Evolutionary conservation across 73 alveolate genomes (phyloP).

Genomic region (Paramecium tetraurelia): DNA sequence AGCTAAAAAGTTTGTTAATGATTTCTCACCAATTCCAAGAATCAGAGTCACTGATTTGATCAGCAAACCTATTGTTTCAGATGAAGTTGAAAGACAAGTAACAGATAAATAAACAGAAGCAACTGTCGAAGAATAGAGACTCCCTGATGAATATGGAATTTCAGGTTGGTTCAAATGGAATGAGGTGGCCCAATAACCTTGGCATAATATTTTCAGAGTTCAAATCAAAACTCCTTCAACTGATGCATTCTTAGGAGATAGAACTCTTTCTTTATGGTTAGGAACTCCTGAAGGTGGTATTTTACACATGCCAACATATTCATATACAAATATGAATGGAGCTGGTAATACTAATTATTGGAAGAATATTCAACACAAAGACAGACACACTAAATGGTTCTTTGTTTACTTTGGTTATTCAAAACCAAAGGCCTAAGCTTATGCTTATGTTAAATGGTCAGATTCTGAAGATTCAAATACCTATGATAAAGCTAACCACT

Average conservation of each 20-base stretch:
- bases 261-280: neutral
- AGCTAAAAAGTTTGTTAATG: neutral
- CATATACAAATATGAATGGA: conserved; percentile 19
- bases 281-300: conserved; percentile 33
- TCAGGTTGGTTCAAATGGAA: conserved; percentile 47
- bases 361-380: conserved; percentile 15
- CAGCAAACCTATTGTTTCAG: neutral
- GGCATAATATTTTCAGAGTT: conserved; percentile 57
- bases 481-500: conserved; percentile 46
- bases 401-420: conserved; percentile 33
- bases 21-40: neutral
- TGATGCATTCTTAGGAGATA: conserved; percentile 47
- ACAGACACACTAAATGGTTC: conserved; percentile 37
- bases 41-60: neutral
- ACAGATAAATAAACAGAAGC: neutral
- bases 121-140: neutral
- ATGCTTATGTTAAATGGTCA: conserved; percentile 41
- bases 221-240: conserved; percentile 34
- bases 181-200: conserved; percentile 11
- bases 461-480: conserved; percentile 11
- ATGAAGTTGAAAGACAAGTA: neutral
- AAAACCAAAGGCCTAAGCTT: neutral
- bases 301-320: conserved; percentile 38
- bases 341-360: conserved; percentile 22
- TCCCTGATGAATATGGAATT: conserved; percentile 33